A percentile compares a stretch with the other conserved stretches of the same genome.
phyloP scores from a whole-genome alignment of 2,329 filamentous ascomycete genomes.

The Penicillium corylophilum region DNA sequence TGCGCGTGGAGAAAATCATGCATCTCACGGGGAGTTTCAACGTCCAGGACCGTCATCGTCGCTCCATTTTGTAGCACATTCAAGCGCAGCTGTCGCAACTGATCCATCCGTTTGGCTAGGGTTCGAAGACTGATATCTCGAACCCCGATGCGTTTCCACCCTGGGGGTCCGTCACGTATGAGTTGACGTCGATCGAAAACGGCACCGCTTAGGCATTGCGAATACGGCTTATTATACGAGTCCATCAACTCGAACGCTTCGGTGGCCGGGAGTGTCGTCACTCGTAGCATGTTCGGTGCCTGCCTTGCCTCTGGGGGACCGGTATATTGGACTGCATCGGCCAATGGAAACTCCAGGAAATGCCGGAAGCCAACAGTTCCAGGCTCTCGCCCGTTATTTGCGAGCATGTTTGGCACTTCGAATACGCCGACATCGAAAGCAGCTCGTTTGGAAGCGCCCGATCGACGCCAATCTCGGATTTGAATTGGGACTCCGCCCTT shows the following conservation, averaged over 20 bases:
- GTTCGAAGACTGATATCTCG: slow-evolving; percentile 36
- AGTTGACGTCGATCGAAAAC: slow-evolving; percentile 38
- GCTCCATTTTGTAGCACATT: slow-evolving; percentile 32
- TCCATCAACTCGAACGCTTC: slow-evolving; percentile 37
- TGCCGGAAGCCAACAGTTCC: slow-evolving; percentile 49
- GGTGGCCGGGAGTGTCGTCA: slow-evolving; percentile 27
- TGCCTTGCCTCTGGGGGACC: slow-evolving; percentile 19
- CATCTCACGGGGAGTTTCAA: slow-evolving; percentile 32
- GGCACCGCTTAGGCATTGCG: slow-evolving; percentile 36
- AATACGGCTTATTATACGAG: slow-evolving; percentile 36
- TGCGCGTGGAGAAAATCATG: slow-evolving; percentile 38
- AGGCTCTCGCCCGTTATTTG: slow-evolving; percentile 44
- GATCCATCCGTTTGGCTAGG: slow-evolving; percentile 37
- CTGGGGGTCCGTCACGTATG: slow-evolving; percentile 37
- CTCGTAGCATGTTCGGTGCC: slow-evolving; percentile 19
- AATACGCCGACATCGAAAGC: slow-evolving; percentile 47
- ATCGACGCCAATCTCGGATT: slow-evolving; percentile 23
- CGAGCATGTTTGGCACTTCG: slow-evolving; percentile 52
- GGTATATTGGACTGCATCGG: slow-evolving; percentile 33
- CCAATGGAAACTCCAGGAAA: slow-evolving; percentile 48
- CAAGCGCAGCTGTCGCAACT: slow-evolving; percentile 34
- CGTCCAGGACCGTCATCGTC: slow-evolving; percentile 37
- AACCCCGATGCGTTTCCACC: slow-evolving; percentile 45
- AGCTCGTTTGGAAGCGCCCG: slow-evolving; percentile 33
- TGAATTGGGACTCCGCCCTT: slow-evolving; percentile 29